Evolutionary conservation across 2,329 filamentous ascomycete species (phyloP), one percentile per base, ranked within the genome.

Genomic region (Chrysoporthe cubensis): DNA sequence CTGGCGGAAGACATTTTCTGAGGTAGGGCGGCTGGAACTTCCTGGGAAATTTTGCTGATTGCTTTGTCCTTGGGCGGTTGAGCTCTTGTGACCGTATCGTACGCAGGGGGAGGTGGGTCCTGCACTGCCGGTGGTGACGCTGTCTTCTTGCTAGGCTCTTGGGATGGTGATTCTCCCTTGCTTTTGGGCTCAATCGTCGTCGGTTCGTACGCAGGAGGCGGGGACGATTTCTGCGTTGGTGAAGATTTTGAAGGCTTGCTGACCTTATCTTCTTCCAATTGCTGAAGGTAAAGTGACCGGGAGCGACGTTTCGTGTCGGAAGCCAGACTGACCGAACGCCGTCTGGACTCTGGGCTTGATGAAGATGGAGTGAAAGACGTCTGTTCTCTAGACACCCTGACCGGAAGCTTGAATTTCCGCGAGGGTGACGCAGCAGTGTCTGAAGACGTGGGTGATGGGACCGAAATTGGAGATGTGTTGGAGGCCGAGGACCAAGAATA

Each of bases 391-490:
- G 63, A 65, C 2, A 65, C 63, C 11, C 32, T 32, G 26, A 65
- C 63, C 11, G 63, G 63, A 59, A 65, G 52, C n/a, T 40, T 65
- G 42, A 65, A 32, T 50, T 58, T 65, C 16, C 63, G 63, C 34
- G 63, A 46, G 2, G 63, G 52, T 16, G 52, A 46, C 2, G 54
- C n/a, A 26, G 46, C 26, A 42, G 43, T 26, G 42, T 59, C 46
- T 34, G 63, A 44, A 16, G 62, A 21, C 16, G 50, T 58, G 6
- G 62, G 62, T 8, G 62, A 64, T 11, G 62, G 40, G 18, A 42
- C 14, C 18, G 54, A n/a, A 16, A 26, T 42, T 7, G 48, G 46
- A n/a, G 48, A 37, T 7, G 21, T 46, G 14, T 56, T 64, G 37
- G 37, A 56, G 48, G 48, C 16, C 3, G 62, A 44, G 11, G 62